Conservation (phyloP, 2,329 filamentous ascomycete species). For the Penicillium corylophilum region DNA sequence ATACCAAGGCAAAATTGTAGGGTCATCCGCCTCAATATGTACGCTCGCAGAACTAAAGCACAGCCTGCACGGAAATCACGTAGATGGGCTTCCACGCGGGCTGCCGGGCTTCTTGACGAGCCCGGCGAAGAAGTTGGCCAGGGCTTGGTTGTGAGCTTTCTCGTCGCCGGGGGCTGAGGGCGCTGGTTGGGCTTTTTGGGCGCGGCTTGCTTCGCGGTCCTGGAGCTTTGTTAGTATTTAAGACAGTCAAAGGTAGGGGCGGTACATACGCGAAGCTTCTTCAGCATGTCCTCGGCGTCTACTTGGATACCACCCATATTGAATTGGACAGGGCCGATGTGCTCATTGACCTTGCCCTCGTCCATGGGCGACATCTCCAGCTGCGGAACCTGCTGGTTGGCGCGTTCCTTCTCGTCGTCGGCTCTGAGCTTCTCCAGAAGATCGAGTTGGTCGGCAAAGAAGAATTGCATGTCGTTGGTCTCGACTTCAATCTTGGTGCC, state of each 20-base stretch:
- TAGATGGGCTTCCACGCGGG: conserved; percentile 39
- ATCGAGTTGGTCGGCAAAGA: conserved; percentile 72
- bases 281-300: conserved; percentile 89
- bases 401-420: conserved; percentile 53
- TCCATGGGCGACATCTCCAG: conserved; percentile 38
- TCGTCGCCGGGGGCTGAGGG: conserved; percentile 39
- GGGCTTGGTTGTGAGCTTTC: conserved; percentile 58
- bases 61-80: conserved; percentile 23
- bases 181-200: conserved; percentile 34
- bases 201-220: conserved; percentile 46
- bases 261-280: conserved; percentile 70
- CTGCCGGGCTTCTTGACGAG: conserved; percentile 54
- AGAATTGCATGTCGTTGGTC: conserved; percentile 73
- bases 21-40: conserved; percentile 18
- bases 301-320: conserved; percentile 98
- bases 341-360: conserved; percentile 61
- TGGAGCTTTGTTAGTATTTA: conserved; percentile 22
- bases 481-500: conserved; percentile 56
- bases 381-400: conserved; percentile 35
- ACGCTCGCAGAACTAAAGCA: conserved; percentile 27
- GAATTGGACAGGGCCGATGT: conserved; percentile 93
- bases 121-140: conserved; percentile 61
- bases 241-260: neutral
- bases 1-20: conserved; percentile 10
- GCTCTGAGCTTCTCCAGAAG: conserved; percentile 65